Conservation (phyloP, 1,139 yeast genomes). For the Lodderomyces jiufengensis region DNA sequence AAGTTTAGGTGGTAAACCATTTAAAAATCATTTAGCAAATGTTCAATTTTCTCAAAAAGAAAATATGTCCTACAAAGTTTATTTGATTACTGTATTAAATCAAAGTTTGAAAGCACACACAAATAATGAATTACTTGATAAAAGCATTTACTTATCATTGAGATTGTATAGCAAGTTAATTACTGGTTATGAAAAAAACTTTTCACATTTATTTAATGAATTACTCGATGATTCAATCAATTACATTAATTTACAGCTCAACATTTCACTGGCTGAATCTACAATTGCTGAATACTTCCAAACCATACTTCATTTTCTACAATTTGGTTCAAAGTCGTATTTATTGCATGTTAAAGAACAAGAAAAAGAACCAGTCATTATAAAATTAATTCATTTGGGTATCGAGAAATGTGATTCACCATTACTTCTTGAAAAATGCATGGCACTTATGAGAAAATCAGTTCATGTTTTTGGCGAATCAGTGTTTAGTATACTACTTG, state of each 20-base stretch:
- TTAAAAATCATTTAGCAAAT: conserved; percentile 46
- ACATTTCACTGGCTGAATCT: conserved; percentile 24
- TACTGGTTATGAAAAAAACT: conserved; percentile 55
- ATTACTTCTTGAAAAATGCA: conserved; percentile 46
- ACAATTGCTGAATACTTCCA: conserved; percentile 27
- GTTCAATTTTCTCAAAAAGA: conserved; percentile 52
- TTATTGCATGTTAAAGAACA: conserved; percentile 31
- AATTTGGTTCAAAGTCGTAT: conserved; percentile 29
- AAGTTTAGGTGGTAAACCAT: conserved; percentile 35
- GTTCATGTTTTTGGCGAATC: conserved; percentile 48
- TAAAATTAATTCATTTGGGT: conserved; percentile 38
- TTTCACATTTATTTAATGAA: conserved; percentile 34
- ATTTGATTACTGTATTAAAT: conserved; percentile 23
- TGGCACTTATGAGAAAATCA: conserved; percentile 39
- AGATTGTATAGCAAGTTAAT: conserved; percentile 40
- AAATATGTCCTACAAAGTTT: not conserved
- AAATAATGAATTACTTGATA: conserved; percentile 36
- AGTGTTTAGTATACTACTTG: conserved; percentile 48
- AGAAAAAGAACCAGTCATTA: conserved; percentile 30
- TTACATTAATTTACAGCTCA: conserved; percentile 19
- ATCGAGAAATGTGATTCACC: conserved; percentile 33
- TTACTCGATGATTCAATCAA: conserved; percentile 24
- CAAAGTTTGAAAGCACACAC: conserved; percentile 50
- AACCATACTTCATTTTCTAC: conserved; percentile 30
- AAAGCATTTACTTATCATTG: conserved; percentile 22